Evolutionary conservation across 495 filamentous ascomycete genomes (phyloP).

Genomic region (Aspergillus olivimuriae): DNA sequence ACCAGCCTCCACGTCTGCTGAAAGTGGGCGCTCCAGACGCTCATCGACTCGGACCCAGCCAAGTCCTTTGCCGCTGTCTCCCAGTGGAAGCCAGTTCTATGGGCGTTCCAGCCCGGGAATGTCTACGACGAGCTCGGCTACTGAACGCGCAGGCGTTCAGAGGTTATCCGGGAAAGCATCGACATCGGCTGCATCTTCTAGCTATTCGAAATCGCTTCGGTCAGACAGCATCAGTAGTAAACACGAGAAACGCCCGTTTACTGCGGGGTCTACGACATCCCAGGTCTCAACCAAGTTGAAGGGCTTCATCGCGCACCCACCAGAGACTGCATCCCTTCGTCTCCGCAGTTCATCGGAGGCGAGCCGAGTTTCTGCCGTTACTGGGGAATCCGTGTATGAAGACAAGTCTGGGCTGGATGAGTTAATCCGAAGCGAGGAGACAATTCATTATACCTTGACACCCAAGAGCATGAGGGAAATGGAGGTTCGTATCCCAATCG

Average conservation of each 20-base stretch:
- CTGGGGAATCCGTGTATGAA: conserved; percentile 37
- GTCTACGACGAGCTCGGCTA: conserved; percentile 11
- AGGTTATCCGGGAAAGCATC: conserved; percentile 32
- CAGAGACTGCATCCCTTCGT: conserved; percentile 25
- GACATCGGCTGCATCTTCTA: conserved; percentile 25
- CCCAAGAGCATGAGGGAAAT: conserved; percentile 84
- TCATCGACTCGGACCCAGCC: conserved; percentile 24
- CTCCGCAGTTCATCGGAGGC: conserved; percentile 45
- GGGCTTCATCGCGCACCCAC: conserved; percentile 32
- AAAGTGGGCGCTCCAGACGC: conserved; percentile 29
- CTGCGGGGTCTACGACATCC: conserved; percentile 48
- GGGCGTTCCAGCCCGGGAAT: conserved; percentile 11
- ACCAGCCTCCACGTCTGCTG: conserved; percentile 27
- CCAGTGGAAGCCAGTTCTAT: conserved; percentile 19
- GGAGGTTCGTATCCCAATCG: conserved; percentile 48
- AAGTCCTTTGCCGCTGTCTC: conserved; percentile 20
- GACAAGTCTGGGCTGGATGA: conserved; percentile 67
- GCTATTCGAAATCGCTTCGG: conserved; percentile 26
- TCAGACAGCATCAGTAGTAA: conserved; percentile 41
- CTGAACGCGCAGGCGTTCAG: conserved; percentile 47
- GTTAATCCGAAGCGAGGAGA: conserved; percentile 83
- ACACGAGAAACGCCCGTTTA: conserved; percentile 46
- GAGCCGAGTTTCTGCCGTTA: conserved; percentile 30
- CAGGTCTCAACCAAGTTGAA: conserved; percentile 48
- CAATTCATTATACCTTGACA: conserved; percentile 89